Percentiles rank a stretch among this genome's conserved stretches.
Evolutionary conservation across 2,329 filamentous ascomycete species (phyloP).

Genomic region (Fusarium goolgardi): DNA sequence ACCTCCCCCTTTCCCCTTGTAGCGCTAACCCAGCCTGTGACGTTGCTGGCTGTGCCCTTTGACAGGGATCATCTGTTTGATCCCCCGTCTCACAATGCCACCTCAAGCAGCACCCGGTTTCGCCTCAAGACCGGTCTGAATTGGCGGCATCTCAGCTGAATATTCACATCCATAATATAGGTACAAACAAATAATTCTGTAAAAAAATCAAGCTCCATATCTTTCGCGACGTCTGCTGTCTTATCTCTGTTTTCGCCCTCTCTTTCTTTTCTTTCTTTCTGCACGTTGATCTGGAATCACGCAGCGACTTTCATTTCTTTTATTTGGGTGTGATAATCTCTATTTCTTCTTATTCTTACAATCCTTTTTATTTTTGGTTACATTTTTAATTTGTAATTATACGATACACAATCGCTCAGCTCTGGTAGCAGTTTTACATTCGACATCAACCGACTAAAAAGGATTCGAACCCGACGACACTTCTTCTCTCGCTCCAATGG

Average conservation of each 20-base stretch:
- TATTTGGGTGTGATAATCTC: conserved; percentile 4
- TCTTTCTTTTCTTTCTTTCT: conserved; percentile 4
- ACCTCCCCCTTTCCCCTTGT: neutral
- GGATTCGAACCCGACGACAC: neutral
- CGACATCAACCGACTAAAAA: neutral
- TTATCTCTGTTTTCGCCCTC: neutral
- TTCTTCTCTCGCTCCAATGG: conserved; percentile 13
- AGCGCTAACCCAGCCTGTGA: neutral
- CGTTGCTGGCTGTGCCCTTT: conserved; percentile 3
- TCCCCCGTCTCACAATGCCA: conserved; percentile 44
- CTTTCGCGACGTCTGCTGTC: neutral
- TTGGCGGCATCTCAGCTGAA: conserved; percentile 5
- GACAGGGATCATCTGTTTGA: conserved; percentile 33
- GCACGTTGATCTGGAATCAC: conserved; percentile 36
- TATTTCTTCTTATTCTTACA: conserved; percentile 20
- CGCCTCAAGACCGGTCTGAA: conserved; percentile 18
- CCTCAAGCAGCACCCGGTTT: conserved; percentile 42
- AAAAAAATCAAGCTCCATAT: conserved; percentile 16
- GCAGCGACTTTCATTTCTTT: conserved; percentile 29
- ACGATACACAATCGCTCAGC: conserved; percentile 4
- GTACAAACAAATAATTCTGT: neutral
- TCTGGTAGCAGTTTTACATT: conserved; percentile 21
- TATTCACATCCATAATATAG: neutral
- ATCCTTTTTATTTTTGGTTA: conserved; percentile 13
- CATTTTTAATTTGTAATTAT: conserved; percentile 25